phyloP scores from a whole-genome alignment of 805 yeast species.

The Candida methanosorbosa region DNA sequence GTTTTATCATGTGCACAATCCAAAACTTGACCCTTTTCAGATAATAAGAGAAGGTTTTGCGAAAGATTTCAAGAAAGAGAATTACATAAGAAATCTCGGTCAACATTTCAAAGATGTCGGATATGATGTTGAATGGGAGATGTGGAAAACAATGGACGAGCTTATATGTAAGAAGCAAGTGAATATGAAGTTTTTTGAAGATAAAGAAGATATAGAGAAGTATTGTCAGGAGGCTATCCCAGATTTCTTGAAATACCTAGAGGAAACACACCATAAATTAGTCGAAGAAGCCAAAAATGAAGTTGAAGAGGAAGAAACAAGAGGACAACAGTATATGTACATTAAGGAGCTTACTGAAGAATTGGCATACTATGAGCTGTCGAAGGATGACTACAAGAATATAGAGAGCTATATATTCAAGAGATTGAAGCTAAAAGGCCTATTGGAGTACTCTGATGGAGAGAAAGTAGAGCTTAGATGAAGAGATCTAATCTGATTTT shows the following conservation, averaged over 20 bases:
- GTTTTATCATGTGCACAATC: constrained; percentile 35
- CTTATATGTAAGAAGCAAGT: constrained; percentile 13
- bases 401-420: constrained; percentile 1
- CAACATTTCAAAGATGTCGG: constrained; percentile 9
- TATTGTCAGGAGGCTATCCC: constrained; percentile 13
- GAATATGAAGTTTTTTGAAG: constrained; percentile 13
- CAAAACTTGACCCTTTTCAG: constrained; percentile 39
- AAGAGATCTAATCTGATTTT: too few relatives aligned
- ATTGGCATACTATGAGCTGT: neutral
- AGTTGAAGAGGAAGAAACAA: neutral
- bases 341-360: neutral
- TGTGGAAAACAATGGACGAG: constrained; percentile 13
- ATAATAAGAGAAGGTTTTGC: constrained; percentile 7
- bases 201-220: constrained; percentile 4
- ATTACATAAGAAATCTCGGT: constrained; percentile 11
- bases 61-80: constrained; percentile 5
- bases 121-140: constrained; percentile 12
- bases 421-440: too few relatives aligned
- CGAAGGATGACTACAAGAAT: neutral
- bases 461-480: too few relatives aligned
- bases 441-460: too few relatives aligned
- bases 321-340: too few relatives aligned
- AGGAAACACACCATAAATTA: neutral
- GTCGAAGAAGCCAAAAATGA: neutral
- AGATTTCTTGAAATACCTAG: constrained; percentile 17